Base-by-base conservation (phyloP, 371 early-diverging fungal species). In the Mucor sp. region DNA sequence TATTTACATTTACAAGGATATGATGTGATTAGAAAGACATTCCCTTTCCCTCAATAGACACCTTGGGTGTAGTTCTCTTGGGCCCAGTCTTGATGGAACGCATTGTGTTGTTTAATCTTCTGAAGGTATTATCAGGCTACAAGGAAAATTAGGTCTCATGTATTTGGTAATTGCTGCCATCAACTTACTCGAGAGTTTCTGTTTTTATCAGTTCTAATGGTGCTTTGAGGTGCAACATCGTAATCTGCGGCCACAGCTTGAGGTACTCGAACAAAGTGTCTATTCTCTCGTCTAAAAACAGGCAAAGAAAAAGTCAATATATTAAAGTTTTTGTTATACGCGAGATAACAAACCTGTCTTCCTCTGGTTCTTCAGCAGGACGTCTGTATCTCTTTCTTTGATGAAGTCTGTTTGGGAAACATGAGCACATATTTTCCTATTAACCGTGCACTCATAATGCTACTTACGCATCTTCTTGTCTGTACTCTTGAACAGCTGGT, bases 161-260 rank as follows among this genome's bases (percentile, higher is more conserved):
- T 11, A 6, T 60, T 6, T 27, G 6, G 0, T 17, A 8, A 35
- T 33, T 6, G 56, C 5, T 41, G 4, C 17, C 6, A 21, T 58
- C 23, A 21, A 62, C 53, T 58, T 74, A 74, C 78, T 64, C 67
- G 74, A 5, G 33, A 41, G 19, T 64, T 65, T 76, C 69, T 68
- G 33, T 62, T 67, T 53, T 70, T 71, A 28, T 77, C 77, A 15
- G 65, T 53, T 43, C 77, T 75, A 4, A 82, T 69, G 2, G 71
- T 77, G 30, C 84, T 84, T 55, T 79, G 78, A 50, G 84, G 84
- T 37, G 76, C 79, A 66, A 84, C 75, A 63, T 84, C 84, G 62
- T 81, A 84, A 62, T 83, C 81, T 9, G 81, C 78, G 28, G 83
- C 81, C 17, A 81, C 81, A 11, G 81, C 80, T 65, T 74, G 79